Percentiles rank a stretch among this genome's conserved stretches.
Evolutionary conservation across 345 rosid species (phyloP).

Genomic region (Lenwebbia sp.): DNA sequence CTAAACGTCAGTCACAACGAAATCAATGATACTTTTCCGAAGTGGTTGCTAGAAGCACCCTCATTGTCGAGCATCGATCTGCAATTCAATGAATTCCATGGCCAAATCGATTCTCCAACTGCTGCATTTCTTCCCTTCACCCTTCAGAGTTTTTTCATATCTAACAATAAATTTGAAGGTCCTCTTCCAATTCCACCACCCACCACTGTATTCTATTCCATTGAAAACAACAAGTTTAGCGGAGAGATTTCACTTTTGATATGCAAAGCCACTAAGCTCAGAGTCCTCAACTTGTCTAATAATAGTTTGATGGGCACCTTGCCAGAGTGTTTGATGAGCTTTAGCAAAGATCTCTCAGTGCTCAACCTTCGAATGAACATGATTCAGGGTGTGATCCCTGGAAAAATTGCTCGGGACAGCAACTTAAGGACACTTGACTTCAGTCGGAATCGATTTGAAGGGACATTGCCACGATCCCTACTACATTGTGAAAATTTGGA

Average conservation of each 20-base stretch:
- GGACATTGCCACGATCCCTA: not conserved
- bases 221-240: not conserved
- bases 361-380: not conserved
- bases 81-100: not conserved
- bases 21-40: conserved; percentile 11
- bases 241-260: not conserved
- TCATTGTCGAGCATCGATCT: not conserved
- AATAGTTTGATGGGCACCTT: not conserved
- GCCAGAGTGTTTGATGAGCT: not conserved
- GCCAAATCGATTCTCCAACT: not conserved
- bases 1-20: conserved; percentile 6
- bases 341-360: not conserved
- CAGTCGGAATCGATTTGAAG: not conserved
- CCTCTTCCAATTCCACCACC: not conserved
- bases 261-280: not conserved
- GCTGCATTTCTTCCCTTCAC: not conserved
- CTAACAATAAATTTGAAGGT: not conserved
- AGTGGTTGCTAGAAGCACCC: conserved; percentile 5
- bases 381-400: not conserved
- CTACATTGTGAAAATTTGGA: not conserved
- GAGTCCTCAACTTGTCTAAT: not conserved
- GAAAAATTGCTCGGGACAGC: not conserved
- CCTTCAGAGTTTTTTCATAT: not conserved
- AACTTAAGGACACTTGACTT: not conserved
- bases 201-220: accelerated